Conservation (phyloP, 2,329 filamentous ascomycete species). For the Penicillium glabrum region DNA sequence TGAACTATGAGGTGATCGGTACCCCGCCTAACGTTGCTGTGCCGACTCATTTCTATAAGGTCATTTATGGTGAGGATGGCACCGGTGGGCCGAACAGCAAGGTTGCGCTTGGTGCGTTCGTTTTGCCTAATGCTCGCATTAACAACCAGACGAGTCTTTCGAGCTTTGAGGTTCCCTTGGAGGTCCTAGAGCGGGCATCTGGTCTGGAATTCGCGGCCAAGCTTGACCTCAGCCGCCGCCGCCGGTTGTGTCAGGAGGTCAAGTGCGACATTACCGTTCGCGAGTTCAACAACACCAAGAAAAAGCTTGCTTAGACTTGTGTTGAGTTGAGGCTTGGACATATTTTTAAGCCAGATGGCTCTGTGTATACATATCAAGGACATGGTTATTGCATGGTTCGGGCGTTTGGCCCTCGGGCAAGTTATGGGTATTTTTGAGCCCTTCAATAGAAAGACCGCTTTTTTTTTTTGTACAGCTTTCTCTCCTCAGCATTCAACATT, state of each 20-base stretch:
- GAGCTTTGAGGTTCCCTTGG: conserved; percentile 93
- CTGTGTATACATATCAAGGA: conserved; percentile 25
- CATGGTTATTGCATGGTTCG: conserved; percentile 23
- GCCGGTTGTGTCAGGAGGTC: conserved; percentile 82
- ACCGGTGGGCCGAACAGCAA: conserved; percentile 58
- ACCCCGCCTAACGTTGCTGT: conserved; percentile 91
- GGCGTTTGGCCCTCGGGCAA: conserved; percentile 18
- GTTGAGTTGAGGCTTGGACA: background rate
- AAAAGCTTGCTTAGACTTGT: conserved; percentile 30
- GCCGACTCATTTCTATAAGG: conserved; percentile 98
- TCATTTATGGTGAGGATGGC: conserved; percentile 92
- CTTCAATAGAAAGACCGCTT: background rate
- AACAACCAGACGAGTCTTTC: conserved; percentile 80
- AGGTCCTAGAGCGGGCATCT: conserved; percentile 87
- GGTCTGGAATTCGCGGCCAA: conserved; percentile 87
- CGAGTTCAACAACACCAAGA: conserved; percentile 67
- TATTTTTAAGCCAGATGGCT: conserved; percentile 5
- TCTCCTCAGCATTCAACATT: conserved; percentile 57
- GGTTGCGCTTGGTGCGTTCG: conserved; percentile 90
- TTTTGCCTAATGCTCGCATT: conserved; percentile 88
- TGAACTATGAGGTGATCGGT: conserved; percentile 93
- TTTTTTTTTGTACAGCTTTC: background rate
- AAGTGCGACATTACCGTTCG: conserved; percentile 78
- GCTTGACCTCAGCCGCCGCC: conserved; percentile 70
- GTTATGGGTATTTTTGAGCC: conserved; percentile 1